phyloP scores from a whole-genome alignment of 1,284 basidiomycete genomes.

The Heterobasidion occidentale region DNA sequence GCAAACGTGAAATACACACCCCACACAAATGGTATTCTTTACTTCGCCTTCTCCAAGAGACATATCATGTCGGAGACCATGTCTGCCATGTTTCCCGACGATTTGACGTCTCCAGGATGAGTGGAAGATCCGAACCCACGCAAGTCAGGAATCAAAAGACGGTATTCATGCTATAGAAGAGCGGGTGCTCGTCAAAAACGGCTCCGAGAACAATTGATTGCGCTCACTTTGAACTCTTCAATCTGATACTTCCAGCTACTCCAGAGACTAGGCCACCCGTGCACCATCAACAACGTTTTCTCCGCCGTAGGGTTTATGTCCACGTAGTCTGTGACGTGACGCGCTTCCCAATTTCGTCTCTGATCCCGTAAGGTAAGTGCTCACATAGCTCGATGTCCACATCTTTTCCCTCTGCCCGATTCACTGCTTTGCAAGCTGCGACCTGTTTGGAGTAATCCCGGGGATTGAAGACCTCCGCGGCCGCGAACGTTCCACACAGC shows the following conservation, averaged over 20 bases:
- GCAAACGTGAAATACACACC: conserved; percentile 28
- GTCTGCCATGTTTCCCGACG: conserved; percentile 52
- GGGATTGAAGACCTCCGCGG: conserved; percentile 27
- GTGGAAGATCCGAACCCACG: conserved; percentile 64
- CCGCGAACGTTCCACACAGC: too few species aligned
- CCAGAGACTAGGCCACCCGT: conserved; percentile 73
- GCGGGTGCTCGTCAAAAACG: not conserved
- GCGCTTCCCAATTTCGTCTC: too few species aligned
- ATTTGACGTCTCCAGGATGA: conserved; percentile 51
- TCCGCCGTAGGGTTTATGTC: conserved; percentile 47
- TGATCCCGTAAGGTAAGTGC: conserved; percentile 3
- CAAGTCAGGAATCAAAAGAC: conserved; percentile 48
- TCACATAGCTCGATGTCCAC: conserved; percentile 31
- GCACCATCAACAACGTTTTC: conserved; percentile 52
- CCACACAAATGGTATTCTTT: conserved; percentile 46
- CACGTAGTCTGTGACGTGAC: conserved; percentile 41
- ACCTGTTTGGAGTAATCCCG: conserved; percentile 24
- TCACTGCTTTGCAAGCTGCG: conserved; percentile 29
- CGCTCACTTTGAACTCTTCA: conserved; percentile 44
- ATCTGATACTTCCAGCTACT: conserved; percentile 66
- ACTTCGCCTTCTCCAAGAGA: conserved; percentile 44
- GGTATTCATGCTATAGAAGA: conserved; percentile 41
- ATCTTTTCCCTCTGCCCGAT: conserved; percentile 23
- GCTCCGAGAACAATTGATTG: not conserved
- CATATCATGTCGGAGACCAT: conserved; percentile 54